Evolutionary conservation across 2,329 filamentous ascomycete genomes (phyloP).

Genomic region (Huntiella omanensis): DNA sequence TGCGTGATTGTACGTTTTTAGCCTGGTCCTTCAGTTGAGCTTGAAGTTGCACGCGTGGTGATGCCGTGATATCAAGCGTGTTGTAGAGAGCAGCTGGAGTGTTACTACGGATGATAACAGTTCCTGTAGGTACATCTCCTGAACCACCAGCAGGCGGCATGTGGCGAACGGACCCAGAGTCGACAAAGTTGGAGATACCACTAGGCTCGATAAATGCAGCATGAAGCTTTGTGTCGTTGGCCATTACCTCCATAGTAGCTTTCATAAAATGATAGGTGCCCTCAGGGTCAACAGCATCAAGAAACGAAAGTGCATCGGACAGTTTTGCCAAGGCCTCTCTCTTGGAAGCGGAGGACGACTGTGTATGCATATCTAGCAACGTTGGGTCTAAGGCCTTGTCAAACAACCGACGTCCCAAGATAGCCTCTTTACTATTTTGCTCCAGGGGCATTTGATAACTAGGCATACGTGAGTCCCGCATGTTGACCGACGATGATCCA

Average conservation of each 20-base stretch:
- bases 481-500: conserved; percentile 16
- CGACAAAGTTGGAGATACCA: conserved; percentile 9
- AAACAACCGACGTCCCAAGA: conserved; percentile 66
- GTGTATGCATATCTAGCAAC: conserved; percentile 72
- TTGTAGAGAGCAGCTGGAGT: conserved; percentile 4
- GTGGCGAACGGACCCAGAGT: conserved; percentile 2
- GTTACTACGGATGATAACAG: conserved; percentile 28
- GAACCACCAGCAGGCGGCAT: neutral
- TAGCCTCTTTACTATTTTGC: conserved; percentile 57
- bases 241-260: conserved; percentile 54
- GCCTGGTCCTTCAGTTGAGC: neutral
- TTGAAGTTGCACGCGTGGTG: conserved; percentile 2
- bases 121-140: conserved; percentile 27
- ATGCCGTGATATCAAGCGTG: conserved; percentile 8
- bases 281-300: conserved; percentile 79
- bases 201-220: conserved; percentile 24
- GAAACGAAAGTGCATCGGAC: conserved; percentile 65
- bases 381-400: conserved; percentile 64
- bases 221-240: conserved; percentile 47
- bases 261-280: conserved; percentile 73
- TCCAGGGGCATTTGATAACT: conserved; percentile 27
- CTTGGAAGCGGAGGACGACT: conserved; percentile 47
- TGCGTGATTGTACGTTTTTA: conserved; percentile 13
- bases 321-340: conserved; percentile 68
- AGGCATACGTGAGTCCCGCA: conserved; percentile 44